Base-by-base conservation (phyloP, 352 stramenopile species). In the Phytophthora fragariae region DNA sequence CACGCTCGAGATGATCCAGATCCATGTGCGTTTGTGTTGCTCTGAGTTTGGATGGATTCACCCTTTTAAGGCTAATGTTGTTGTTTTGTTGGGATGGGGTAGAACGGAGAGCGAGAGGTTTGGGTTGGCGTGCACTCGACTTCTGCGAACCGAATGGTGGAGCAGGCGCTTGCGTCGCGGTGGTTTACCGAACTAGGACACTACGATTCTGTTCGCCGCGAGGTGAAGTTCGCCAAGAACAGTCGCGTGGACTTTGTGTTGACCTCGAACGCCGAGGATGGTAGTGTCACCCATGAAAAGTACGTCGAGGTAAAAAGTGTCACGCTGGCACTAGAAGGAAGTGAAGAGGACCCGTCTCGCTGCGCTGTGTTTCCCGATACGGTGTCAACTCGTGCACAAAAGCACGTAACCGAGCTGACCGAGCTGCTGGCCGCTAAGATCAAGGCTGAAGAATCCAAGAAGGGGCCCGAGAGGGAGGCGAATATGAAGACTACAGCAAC, bases 261-360 rank as follows among this genome's bases (percentile, higher is more conserved):
- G n/a, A 83, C 79, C 12, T 78, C 67, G 12, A 63, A 72, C 7
- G 73, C 72, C 11, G 54, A 61, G 2, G 81, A 81, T 31, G 76
- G 73, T 37, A 79, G 60, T 14, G 50, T 85, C 29, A 27, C 61
- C 17, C 82, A 85, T 39, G 76, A 90, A 33, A 92, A 90, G 70
- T 96, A 94, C 65, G 81, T 94, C 24, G 89, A 96, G 74, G 89
- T 96, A 33, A 96, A 96, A 73, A 94, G 88, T 73, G 89, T 93
- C 47, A 96, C 87, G 54, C 76, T 96, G 9, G 80, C 82, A 33
- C 21, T 79, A 41, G 55, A 65, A 15, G 52, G 59, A 33, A 60
- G 31, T 15, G 65, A 44, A 21, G 35, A 59, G 1, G 44, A 11
- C 47, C 35, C 46, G 8, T 74, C 73, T 12, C 76, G 73, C 3